Conservation (phyloP, 2,329 filamentous ascomycete genomes). For the Dichotomopilus funicola region DNA sequence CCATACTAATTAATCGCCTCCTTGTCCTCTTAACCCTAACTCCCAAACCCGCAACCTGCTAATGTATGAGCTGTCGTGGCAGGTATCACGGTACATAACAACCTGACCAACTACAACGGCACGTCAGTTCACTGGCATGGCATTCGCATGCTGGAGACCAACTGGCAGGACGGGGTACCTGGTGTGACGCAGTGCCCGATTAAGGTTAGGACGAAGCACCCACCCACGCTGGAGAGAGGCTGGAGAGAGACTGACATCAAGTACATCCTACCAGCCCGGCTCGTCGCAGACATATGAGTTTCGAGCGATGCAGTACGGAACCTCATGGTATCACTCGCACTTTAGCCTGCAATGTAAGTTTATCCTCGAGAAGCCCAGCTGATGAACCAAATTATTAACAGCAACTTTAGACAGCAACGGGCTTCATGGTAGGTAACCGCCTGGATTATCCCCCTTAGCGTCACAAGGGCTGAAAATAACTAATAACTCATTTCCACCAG, state of each 20-base stretch:
- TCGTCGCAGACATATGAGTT: slow-evolving; percentile 34
- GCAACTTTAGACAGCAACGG: no score
- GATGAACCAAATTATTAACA: no score
- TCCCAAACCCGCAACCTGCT: no score
- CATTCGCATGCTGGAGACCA: slow-evolving; percentile 2
- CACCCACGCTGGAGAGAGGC: background rate
- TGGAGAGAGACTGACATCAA: background rate
- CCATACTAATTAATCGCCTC: background rate
- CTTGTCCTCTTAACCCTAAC: no score
- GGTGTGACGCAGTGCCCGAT: slow-evolving; percentile 37
- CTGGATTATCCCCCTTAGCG: no score
- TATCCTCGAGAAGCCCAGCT: no score
- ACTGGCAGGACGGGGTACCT: slow-evolving; percentile 7
- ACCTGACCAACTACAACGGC: background rate
- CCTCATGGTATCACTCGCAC: slow-evolving; percentile 32
- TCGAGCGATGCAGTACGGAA: slow-evolving; percentile 29
- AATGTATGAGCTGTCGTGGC: no score
- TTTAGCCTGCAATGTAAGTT: slow-evolving; percentile 24
- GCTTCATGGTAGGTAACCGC: no score
- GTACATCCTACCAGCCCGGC: slow-evolving; percentile 18
- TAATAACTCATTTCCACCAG: background rate
- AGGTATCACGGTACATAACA: no score
- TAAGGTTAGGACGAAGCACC: background rate
- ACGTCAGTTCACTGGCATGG: slow-evolving; percentile 14
- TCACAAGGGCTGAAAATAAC: no score